Evolutionary conservation across 1,284 basidiomycete species (phyloP).

Genomic region (Trichosporon coremiiforme): DNA sequence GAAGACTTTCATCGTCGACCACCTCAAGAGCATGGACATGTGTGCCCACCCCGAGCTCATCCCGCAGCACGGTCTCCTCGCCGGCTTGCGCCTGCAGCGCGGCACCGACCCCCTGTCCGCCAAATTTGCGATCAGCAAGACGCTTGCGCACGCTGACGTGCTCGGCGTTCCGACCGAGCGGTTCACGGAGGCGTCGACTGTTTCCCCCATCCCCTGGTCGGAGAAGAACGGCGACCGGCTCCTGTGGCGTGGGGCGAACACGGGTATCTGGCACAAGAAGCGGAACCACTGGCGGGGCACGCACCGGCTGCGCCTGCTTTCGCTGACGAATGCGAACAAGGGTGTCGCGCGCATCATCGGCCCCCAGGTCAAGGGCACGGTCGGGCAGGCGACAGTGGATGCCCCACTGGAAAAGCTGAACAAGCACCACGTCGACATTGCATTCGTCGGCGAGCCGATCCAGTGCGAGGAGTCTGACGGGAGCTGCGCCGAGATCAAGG

Average conservation of each 20-base stretch:
- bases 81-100: slow-evolving; percentile 27
- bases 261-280: slow-evolving; percentile 40
- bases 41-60: slow-evolving; percentile 48
- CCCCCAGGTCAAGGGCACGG: slow-evolving; percentile 21
- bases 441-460: slow-evolving; percentile 46
- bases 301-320: slow-evolving; percentile 47
- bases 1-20: slow-evolving; percentile 49
- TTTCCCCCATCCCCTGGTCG: slow-evolving; percentile 41
- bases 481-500: slow-evolving; percentile 44
- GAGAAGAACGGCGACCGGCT: slow-evolving; percentile 39
- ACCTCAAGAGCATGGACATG: slow-evolving; percentile 42
- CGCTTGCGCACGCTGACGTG: slow-evolving; percentile 49
- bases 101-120: slow-evolving; percentile 42
- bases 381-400: slow-evolving; percentile 74
- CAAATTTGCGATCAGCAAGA: slow-evolving; percentile 52
- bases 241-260: slow-evolving; percentile 54
- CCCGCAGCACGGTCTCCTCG: slow-evolving; percentile 44
- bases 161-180: slow-evolving; percentile 55
- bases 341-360: slow-evolving; percentile 23
- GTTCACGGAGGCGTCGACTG: slow-evolving; percentile 28
- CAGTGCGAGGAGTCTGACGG: slow-evolving; percentile 50
- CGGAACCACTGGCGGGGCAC: slow-evolving; percentile 43
- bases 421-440: slow-evolving; percentile 67
- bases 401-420: slow-evolving; percentile 65
- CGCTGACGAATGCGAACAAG: slow-evolving; percentile 25